These are phyloP conservation scores for Aeschynomene evenia DNA, from an alignment of 306 rosid genomes.

Conservation along the genomic window DNA sequence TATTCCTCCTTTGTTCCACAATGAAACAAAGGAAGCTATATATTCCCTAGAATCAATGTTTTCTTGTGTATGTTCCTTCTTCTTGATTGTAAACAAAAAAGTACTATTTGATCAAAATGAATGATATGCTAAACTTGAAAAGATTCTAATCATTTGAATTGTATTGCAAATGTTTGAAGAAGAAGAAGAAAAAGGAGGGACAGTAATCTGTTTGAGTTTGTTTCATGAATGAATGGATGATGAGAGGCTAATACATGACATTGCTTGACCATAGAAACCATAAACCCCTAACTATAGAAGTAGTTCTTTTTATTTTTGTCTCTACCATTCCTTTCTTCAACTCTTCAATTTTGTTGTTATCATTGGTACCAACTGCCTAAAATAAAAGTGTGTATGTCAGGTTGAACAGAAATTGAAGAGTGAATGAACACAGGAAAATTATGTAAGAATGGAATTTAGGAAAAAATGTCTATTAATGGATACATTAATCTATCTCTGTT, in stretches of 20 bases:
- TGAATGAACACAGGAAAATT: not conserved
- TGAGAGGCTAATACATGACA: slow-evolving; percentile 30
- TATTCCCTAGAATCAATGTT: not conserved
- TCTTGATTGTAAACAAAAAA: not conserved
- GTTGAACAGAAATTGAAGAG: slow-evolving; percentile 16
- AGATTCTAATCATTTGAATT: slow-evolving; percentile 17
- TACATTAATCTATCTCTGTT: slow-evolving; percentile 2
- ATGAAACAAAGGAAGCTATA: slow-evolving; percentile 21
- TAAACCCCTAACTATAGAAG: slow-evolving; percentile 30
- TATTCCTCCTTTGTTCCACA: slow-evolving; percentile 22
- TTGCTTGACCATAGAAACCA: slow-evolving; percentile 28
- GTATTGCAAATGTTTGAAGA: slow-evolving; percentile 38
- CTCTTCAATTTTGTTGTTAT: not conserved
- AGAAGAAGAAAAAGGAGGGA: not conserved
- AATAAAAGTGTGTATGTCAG: not conserved
- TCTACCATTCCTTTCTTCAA: slow-evolving; percentile 27
- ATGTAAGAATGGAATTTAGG: slow-evolving; percentile 2
- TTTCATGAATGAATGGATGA: slow-evolving; percentile 43
- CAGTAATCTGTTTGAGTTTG: slow-evolving; percentile 27
- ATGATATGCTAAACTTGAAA: too few species aligned
- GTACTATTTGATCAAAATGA: slow-evolving; percentile 4
- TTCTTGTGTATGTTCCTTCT: slow-evolving; percentile 25
- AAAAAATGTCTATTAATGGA: slow-evolving; percentile 2
- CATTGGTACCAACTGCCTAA: not conserved
- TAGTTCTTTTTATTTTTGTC: slow-evolving; percentile 24